Conservation (phyloP, 2,329 filamentous ascomycete species). For the Exophiala aquamarina region DNA sequence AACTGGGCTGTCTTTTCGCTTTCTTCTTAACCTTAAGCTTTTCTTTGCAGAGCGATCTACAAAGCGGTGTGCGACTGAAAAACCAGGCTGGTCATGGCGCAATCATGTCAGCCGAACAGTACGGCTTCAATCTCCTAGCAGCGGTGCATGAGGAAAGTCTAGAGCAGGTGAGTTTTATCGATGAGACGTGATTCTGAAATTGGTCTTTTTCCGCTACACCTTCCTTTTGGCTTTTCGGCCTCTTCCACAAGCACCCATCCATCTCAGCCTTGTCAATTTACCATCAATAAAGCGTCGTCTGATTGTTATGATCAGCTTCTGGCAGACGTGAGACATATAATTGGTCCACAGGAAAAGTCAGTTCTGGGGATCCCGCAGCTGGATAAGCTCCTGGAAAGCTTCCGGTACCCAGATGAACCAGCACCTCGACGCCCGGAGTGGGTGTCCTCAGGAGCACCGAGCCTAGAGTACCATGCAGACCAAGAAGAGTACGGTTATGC, state of each 20-base stretch:
- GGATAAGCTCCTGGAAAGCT: constrained; percentile 44
- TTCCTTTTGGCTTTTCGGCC: background rate
- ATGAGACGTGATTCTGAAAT: background rate
- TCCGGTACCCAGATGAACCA: constrained; percentile 29
- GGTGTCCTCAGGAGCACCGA: constrained; percentile 4
- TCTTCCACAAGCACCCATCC: background rate
- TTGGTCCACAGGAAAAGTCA: constrained; percentile 18
- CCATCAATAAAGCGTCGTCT: background rate
- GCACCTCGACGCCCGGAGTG: constrained; percentile 8
- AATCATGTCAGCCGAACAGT: constrained; percentile 23
- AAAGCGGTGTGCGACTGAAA: background rate
- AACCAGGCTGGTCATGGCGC: constrained; percentile 17
- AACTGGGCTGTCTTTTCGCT: background rate
- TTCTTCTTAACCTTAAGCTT: background rate
- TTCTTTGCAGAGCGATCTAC: background rate
- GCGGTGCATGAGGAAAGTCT: constrained; percentile 52
- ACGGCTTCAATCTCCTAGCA: constrained; percentile 48
- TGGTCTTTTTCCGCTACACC: constrained; percentile 1
- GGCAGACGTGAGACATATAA: constrained; percentile 35
- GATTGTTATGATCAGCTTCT: constrained; percentile 38
- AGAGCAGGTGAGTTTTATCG: constrained; percentile 46
- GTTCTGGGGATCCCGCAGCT: constrained; percentile 47
- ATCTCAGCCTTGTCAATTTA: constrained; percentile 9
- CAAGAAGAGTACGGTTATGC: background rate
- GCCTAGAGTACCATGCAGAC: constrained; percentile 2